Evolutionary conservation across 1,284 basidiomycete genomes (phyloP).

Genomic region (Sporisorium sorghi): DNA sequence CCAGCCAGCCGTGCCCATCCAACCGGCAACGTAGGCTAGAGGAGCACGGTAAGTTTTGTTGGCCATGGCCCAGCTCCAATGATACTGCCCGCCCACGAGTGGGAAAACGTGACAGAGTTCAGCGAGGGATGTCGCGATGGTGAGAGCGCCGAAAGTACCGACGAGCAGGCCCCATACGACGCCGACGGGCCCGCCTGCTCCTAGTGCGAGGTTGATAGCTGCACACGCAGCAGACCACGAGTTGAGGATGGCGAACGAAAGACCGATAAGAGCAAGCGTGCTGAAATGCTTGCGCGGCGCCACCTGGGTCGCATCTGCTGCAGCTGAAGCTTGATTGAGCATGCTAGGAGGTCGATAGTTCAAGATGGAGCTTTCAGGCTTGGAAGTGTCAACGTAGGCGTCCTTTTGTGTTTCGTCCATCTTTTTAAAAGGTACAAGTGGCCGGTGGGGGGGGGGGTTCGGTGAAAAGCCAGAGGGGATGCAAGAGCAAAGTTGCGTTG

Average conservation of each 20-base stretch:
- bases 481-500: no score
- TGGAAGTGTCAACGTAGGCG: constrained; percentile 24
- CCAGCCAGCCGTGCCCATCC: constrained; percentile 43
- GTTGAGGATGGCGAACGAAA: constrained; percentile 50
- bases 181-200: constrained; percentile 35
- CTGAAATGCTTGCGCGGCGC: constrained; percentile 42
- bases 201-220: constrained; percentile 40
- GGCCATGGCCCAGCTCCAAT: constrained; percentile 45
- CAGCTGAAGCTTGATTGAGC: not conserved
- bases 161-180: constrained; percentile 37
- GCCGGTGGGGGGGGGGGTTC: not conserved
- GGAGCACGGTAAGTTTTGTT: constrained; percentile 6
- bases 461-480: not conserved
- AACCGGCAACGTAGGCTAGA: constrained; percentile 38
- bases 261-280: constrained; percentile 42
- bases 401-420: constrained; percentile 27
- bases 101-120: constrained; percentile 52
- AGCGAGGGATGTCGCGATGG: constrained; percentile 36
- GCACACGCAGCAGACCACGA: constrained; percentile 42
- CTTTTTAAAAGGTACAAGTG: not conserved
- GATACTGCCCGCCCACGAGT: constrained; percentile 44
- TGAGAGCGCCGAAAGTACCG: constrained; percentile 31
- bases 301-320: not conserved
- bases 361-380: constrained; percentile 11
- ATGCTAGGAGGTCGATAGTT: constrained; percentile 16